These are phyloP conservation scores for Passiflora organensis DNA, from an alignment of 345 rosid genomes.

Conservation along the genomic window DNA sequence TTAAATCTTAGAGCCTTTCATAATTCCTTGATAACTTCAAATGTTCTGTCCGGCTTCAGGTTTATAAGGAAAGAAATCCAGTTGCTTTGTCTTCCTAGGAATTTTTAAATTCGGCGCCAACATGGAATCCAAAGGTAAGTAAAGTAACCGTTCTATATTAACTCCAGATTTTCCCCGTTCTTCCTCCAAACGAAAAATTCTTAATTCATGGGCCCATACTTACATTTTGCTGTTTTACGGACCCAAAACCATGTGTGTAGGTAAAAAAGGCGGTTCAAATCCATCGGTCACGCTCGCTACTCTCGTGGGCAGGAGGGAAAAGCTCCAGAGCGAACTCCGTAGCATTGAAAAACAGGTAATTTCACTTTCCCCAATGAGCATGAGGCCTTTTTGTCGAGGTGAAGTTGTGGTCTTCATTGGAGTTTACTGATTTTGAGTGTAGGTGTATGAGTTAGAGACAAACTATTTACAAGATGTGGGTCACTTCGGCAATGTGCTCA, in stretches of 20 bases:
- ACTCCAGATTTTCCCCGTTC: not conserved
- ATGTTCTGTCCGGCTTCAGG: no score
- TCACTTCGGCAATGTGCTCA: conserved; percentile 36
- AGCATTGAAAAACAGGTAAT: conserved; percentile 24
- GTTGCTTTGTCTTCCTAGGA: not conserved
- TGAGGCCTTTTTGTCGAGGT: not conserved
- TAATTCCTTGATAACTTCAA: no score
- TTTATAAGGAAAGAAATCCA: not conserved
- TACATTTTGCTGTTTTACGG: not conserved
- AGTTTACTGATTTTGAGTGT: not conserved
- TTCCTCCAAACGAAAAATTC: not conserved
- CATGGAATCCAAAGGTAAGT: conserved; percentile 23
- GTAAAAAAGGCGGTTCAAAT: conserved; percentile 26
- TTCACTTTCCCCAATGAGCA: not conserved
- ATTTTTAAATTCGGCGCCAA: conserved; percentile 32
- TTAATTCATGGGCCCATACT: not conserved
- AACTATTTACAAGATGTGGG: conserved; percentile 39
- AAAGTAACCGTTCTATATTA: not conserved
- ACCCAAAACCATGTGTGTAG: conserved; percentile 13
- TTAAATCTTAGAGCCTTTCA: no score
- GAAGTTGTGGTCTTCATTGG: not conserved
- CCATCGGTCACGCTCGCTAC: conserved; percentile 36
- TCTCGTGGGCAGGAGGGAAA: conserved; percentile 22
- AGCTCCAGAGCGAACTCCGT: conserved; percentile 25
- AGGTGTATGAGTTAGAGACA: conserved; percentile 45